Percentiles rank a stretch among this genome's conserved stretches.
Conservation (phyloP, 441 rosid genomes). For the Kokia cookei region DNA sequence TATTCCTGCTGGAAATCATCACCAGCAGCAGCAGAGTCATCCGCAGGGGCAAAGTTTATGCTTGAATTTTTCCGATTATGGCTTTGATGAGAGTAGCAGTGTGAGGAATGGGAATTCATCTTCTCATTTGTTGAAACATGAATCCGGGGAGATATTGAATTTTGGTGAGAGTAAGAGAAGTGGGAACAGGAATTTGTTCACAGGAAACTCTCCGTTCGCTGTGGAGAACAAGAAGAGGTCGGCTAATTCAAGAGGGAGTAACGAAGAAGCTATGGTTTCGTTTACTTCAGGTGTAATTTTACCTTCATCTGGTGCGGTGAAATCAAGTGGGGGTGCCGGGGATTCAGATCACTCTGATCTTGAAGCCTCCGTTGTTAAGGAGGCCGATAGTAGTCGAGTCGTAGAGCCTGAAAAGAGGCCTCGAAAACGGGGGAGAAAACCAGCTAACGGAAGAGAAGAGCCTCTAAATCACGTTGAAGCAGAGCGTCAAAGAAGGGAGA, state of each 20-base stretch:
- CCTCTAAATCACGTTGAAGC: conserved; percentile 98
- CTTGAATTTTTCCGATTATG: conserved; percentile 65
- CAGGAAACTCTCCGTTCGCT: conserved; percentile 27
- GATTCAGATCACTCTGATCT: conserved; percentile 93
- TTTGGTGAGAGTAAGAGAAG: conserved; percentile 65
- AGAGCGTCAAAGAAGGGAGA: conserved; percentile 99
- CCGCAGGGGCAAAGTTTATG: conserved; percentile 28
- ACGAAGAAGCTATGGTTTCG: conserved; percentile 66
- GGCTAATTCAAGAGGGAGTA: conserved; percentile 52
- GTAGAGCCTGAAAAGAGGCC: conserved; percentile 88
- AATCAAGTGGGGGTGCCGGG: conserved; percentile 49
- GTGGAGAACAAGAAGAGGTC: conserved; percentile 46
- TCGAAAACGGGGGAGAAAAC: conserved; percentile 88
- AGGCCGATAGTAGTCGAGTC: conserved; percentile 53
- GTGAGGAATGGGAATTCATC: conserved; percentile 34
- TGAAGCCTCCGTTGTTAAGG: conserved; percentile 86
- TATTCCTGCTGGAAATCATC: conserved; percentile 20
- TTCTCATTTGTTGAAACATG: conserved; percentile 50
- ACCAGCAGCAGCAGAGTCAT: conserved; percentile 15
- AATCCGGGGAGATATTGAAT: conserved; percentile 58
- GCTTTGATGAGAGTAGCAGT: conserved; percentile 28
- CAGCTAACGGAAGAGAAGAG: conserved; percentile 95
- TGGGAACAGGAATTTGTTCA: conserved; percentile 37
- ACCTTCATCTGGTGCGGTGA: conserved; percentile 53
- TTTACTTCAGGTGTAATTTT: conserved; percentile 66